Evolutionary conservation across 768 basidiomycete species (phyloP).

Genomic region (Rhodosporidiobolus odoratus): DNA sequence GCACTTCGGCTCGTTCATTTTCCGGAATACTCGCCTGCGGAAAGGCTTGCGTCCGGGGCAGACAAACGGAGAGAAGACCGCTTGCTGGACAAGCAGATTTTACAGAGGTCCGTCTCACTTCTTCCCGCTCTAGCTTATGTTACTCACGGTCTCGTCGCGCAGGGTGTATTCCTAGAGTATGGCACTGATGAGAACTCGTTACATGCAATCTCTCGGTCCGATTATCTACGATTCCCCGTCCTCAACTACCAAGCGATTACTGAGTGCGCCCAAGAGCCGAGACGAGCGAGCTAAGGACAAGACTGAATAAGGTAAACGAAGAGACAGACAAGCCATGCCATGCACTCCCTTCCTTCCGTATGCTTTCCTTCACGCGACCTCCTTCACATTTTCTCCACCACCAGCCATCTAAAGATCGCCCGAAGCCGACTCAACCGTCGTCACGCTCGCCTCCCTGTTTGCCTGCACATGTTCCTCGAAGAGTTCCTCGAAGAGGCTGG

Average conservation of each 20-base stretch:
- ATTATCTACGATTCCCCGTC: too few species aligned
- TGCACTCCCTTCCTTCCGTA: background rate
- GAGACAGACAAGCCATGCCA: too few species aligned
- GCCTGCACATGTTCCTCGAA: background rate
- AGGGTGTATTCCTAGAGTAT: constrained; percentile 21
- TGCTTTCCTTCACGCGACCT: background rate
- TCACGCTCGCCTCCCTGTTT: background rate
- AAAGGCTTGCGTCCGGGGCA: constrained; percentile 11
- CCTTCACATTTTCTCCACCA: background rate
- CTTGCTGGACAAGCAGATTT: constrained; percentile 31
- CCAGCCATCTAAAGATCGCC: too few species aligned
- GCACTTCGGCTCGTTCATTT: constrained; percentile 18
- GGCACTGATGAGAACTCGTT: too few species aligned
- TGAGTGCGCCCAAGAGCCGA: too few species aligned
- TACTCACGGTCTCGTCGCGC: background rate
- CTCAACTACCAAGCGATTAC: too few species aligned
- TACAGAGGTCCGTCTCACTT: constrained; percentile 25
- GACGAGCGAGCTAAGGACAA: too few species aligned
- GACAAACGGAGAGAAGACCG: constrained; percentile 26
- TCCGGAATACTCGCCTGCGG: background rate
- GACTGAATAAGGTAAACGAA: too few species aligned
- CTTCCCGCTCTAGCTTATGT: background rate
- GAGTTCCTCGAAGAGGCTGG: too few species aligned
- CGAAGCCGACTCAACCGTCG: too few species aligned
- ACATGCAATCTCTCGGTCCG: too few species aligned